Conservation (phyloP, 768 basidiomycete species). For the Jaapia argillacea region DNA sequence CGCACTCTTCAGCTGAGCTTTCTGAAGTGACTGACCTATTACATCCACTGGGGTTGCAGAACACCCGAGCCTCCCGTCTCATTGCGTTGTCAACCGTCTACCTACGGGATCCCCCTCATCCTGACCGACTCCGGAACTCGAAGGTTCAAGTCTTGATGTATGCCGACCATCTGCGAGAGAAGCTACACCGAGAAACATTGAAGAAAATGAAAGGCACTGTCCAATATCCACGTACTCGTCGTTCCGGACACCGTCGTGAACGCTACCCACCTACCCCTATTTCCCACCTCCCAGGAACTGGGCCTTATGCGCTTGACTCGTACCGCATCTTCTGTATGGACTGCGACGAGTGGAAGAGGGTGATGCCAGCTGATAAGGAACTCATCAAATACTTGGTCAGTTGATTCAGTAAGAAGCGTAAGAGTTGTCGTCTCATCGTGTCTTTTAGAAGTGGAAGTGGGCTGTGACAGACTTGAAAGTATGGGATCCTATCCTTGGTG, state of each 20-base stretch:
- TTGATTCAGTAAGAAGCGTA: conserved; percentile 3
- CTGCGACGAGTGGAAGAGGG: conserved; percentile 47
- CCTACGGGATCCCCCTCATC: conserved; percentile 30
- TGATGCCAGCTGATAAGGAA: conserved; percentile 61
- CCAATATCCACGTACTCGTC: too few species aligned
- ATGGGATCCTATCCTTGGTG: conserved; percentile 40
- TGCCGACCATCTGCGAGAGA: neutral
- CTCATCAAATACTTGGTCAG: conserved; percentile 56
- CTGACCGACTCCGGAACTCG: conserved; percentile 23
- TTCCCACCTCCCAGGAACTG: conserved; percentile 54
- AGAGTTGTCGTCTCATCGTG: neutral
- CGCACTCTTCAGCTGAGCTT: conserved; percentile 27
- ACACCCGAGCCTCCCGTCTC: conserved; percentile 44
- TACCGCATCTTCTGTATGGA: conserved; percentile 57
- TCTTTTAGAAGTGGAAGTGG: conserved; percentile 64
- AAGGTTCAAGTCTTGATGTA: too few species aligned
- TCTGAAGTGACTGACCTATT: conserved; percentile 35
- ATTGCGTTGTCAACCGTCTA: conserved; percentile 44
- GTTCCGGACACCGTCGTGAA: too few species aligned
- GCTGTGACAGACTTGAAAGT: conserved; percentile 40
- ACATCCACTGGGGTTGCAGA: conserved; percentile 48
- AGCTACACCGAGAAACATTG: too few species aligned
- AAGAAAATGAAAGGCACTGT: too few species aligned
- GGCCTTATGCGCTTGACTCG: conserved; percentile 66
- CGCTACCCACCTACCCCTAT: conserved; percentile 38